Evolutionary conservation across 352 stramenopile species (phyloP).

Genomic region (Phytophthora citrophthora): DNA sequence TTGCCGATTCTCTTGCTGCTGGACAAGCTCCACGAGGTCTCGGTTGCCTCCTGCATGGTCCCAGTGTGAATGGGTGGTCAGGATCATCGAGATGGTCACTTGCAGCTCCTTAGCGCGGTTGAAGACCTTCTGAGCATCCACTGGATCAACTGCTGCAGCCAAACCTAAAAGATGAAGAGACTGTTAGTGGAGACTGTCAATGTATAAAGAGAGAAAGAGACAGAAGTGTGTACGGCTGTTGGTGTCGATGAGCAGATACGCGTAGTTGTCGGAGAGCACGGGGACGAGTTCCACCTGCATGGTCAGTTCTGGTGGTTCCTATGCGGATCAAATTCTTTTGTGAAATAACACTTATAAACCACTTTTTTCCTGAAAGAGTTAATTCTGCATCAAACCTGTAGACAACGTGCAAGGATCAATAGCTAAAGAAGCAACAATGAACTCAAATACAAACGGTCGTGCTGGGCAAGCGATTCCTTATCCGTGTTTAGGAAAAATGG

Average conservation of each 20-base stretch:
- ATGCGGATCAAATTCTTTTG: not conserved
- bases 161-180: conserved; percentile 33
- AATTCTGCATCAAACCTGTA: too few species aligned
- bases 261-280: conserved; percentile 93
- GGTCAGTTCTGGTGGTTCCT: not conserved
- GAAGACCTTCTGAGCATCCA: conserved; percentile 85
- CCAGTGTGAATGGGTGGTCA: conserved; percentile 93
- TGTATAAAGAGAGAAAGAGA: not conserved
- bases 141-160: conserved; percentile 88
- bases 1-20: conserved; percentile 32
- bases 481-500: conserved; percentile 43
- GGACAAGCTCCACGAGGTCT: conserved; percentile 62
- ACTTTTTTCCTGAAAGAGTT: too few species aligned
- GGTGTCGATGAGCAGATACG: conserved; percentile 87
- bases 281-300: conserved; percentile 84
- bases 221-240: conserved; percentile 34
- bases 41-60: conserved; percentile 92
- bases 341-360: conserved; percentile 10
- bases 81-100: conserved; percentile 83
- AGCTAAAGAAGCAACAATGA: conserved; percentile 1
- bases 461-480: conserved; percentile 49
- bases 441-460: conserved; percentile 15
- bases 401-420: too few species aligned
- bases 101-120: conserved; percentile 57
- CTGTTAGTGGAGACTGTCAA: not conserved